Evolutionary conservation across 192 early-diverging fungal species (phyloP).

Genomic region (Mortierella alpina): DNA sequence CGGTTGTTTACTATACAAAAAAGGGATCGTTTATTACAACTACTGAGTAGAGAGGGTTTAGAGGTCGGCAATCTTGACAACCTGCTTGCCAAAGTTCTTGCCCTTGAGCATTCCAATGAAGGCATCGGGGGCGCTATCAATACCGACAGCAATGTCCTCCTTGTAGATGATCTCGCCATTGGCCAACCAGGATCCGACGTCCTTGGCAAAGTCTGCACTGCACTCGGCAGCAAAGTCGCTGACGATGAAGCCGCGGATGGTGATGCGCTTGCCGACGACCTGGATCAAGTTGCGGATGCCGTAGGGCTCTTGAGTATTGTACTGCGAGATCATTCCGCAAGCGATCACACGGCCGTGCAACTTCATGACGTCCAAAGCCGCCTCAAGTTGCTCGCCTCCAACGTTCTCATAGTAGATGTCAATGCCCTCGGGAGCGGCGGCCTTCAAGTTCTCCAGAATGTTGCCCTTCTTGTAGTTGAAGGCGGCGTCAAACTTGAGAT

Average conservation of each 20-base stretch:
- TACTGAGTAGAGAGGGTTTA: slow-evolving; percentile 32
- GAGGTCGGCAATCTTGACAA: slow-evolving; percentile 64
- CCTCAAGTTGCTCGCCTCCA: slow-evolving; percentile 81
- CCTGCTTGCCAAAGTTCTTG: slow-evolving; percentile 77
- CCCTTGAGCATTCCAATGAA: slow-evolving; percentile 72
- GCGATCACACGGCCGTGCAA: slow-evolving; percentile 70
- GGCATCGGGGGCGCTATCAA: slow-evolving; percentile 61
- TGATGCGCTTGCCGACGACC: slow-evolving; percentile 67
- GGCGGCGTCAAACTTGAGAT: slow-evolving; percentile 77
- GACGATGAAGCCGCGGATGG: slow-evolving; percentile 73
- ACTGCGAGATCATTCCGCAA: slow-evolving; percentile 82
- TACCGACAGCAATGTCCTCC: slow-evolving; percentile 43
- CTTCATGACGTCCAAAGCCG: slow-evolving; percentile 74
- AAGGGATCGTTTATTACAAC: slow-evolving; percentile 4
- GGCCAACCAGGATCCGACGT: slow-evolving; percentile 46
- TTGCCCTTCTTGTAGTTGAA: slow-evolving; percentile 89
- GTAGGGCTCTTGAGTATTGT: slow-evolving; percentile 67
- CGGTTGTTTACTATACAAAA: neutral
- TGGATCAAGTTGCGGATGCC: slow-evolving; percentile 67
- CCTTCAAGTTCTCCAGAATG: slow-evolving; percentile 59
- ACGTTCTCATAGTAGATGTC: slow-evolving; percentile 91
- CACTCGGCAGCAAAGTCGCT: slow-evolving; percentile 42
- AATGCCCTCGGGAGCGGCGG: slow-evolving; percentile 77
- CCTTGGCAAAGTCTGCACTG: slow-evolving; percentile 54
- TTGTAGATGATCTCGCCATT: slow-evolving; percentile 48